Base-by-base conservation (phyloP, 345 rosid species). In the Jatropha curcas region DNA sequence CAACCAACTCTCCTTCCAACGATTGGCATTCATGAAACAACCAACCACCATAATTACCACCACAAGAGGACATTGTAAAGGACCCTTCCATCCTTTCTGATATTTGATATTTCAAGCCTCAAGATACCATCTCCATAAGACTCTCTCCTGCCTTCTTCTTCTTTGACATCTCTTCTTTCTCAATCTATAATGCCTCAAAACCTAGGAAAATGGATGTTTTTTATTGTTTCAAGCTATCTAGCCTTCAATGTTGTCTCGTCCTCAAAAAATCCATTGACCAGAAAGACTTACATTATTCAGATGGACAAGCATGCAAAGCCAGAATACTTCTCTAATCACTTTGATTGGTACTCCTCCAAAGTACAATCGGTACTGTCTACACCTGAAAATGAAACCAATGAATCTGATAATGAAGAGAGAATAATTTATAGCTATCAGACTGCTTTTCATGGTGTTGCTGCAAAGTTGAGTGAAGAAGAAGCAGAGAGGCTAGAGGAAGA, bases 231-330 rank as follows among this genome's bases (percentile, higher is more conserved):
- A 55, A 45, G 70, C 75, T 70, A n/a, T 25, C 48, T 87, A 2
- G 61, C 73, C n/a, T 78, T 81, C 60, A 70, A 34, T 71, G 22
- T 76, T 41, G 86, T 81, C 68, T 46, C 84, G 51, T 69, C 82
- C 27, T 53, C 81, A 64, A 67, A 46, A 57, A 50, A 73, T 39
- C 27, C 74, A 43, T 51, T 68, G 19, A 33, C 67, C 28, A 91
- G 80, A 86, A 88, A 81, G 70, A 92, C 94, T 74, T 94, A 85
- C 75, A 83, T 94, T 20, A 79, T 94, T 69, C 98, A 94, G 24
- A 92, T 94, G 96, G 97, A 94, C 65, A 94, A 79, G 78, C 80
- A 86, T 33, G 90, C 93, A 14, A 92, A 79, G 94, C 98, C 98
- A 12, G 81, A 45, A 30, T 75, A 90, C 35, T 87, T 84, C 77